Base-by-base conservation (phyloP, 345 rosid genomes). In the Durio zibethinus region DNA sequence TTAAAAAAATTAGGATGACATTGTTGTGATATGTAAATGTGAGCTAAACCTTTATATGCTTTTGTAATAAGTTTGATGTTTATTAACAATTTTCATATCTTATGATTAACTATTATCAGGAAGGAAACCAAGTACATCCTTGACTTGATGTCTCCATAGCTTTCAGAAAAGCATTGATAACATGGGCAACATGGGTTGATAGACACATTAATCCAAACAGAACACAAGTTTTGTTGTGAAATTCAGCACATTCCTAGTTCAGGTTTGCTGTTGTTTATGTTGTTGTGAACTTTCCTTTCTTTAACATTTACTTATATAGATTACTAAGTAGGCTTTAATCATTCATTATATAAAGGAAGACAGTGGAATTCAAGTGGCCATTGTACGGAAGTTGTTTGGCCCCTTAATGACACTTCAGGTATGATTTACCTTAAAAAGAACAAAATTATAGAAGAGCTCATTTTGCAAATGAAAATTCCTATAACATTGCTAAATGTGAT, bases 181-280 rank as follows among this genome's bases (percentile, higher is more conserved):
- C 96, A 56, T 95, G 98, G 99, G 92, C 90, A 76, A 86, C 96
- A 57, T 95, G 99, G 99, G 91, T 91, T 43, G 97, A 95, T 73
- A 90, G 74, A 74, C 86, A 85, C 78, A 80, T 90, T 20, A 85
- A 93, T 80, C 87, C 88, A 4, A 85, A 83, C 74, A 89, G 85
- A 88, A 91, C 98, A 33, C 84, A 59, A 61, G 94, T 95, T 65
- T 95, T 95, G 90, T 93, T 93, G 80, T 83, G 94, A 81, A 91
- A 88, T 76, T 87, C 90, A 0, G 80, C 97, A 18, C 98, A 97
- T 72, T 88, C 98, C 12, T 98, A 93, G 83, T 95, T 93, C 91
- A 94, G 98, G 98, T 94, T 74, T 74, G 75, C 71, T 47, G 7
- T 25, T 53, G 33, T 72, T 33, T 6, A 11, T 11, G 1, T 68